Evolutionary conservation across 2,329 filamentous ascomycete genomes (phyloP).

Genomic region (Epichloe baconii): DNA sequence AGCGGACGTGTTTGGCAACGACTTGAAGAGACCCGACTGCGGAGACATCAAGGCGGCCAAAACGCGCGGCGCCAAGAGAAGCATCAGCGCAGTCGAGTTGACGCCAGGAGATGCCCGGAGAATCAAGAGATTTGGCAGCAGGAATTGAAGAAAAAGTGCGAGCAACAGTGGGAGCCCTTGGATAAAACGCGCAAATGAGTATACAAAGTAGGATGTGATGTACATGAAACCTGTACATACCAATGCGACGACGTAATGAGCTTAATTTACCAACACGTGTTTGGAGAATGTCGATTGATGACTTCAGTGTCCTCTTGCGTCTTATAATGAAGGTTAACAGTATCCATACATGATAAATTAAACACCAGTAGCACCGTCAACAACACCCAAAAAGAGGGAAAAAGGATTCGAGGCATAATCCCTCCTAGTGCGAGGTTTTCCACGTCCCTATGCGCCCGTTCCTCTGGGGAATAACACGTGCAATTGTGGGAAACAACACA

Average conservation of each 20-base stretch:
- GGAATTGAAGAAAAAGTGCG: not conserved
- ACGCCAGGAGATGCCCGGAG: conserved; percentile 31
- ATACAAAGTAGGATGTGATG: not conserved
- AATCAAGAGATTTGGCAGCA: conserved; percentile 32
- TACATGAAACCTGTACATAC: not conserved
- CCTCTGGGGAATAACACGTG: no score
- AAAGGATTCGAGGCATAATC: no score
- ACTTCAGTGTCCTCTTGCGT: no score
- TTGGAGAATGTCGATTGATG: not conserved
- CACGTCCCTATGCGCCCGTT: no score
- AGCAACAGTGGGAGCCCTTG: not conserved
- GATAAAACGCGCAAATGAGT: not conserved
- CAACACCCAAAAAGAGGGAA: no score
- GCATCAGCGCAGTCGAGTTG: conserved; percentile 33
- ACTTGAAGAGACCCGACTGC: conserved; percentile 42
- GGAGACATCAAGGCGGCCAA: conserved; percentile 33
- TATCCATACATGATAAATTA: not conserved
- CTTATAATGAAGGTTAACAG: not conserved
- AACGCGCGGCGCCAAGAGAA: conserved; percentile 14
- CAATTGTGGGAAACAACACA: no score
- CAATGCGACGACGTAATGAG: not conserved
- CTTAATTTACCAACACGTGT: no score
- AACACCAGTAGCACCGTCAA: not conserved
- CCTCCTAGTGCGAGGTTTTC: no score
- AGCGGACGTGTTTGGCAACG: conserved; percentile 46